These are phyloP conservation scores for Ceratocystis alfenasii DNA, from an alignment of 2,329 filamentous ascomycete species.

Conservation along the genomic window DNA sequence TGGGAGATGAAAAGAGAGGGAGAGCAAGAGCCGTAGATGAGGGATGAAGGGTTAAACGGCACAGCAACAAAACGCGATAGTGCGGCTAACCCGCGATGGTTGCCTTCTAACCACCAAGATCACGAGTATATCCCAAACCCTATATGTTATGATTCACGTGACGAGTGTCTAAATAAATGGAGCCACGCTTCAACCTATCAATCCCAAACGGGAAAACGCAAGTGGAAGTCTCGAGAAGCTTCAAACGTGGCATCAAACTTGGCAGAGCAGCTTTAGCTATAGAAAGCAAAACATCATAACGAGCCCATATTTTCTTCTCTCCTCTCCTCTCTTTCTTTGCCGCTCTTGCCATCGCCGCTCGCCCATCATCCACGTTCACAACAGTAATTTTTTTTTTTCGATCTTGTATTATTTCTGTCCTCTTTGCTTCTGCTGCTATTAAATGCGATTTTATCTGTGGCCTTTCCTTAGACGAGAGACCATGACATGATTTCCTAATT, in stretches of 20 bases:
- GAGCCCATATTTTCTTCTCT: background rate
- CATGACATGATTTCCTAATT: slow-evolving; percentile 5
- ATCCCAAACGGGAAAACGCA: slow-evolving; percentile 15
- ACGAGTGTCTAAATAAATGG: background rate
- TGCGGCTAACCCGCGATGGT: too few species aligned
- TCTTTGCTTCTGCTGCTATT: background rate
- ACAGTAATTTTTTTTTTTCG: background rate
- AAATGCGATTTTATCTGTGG: background rate
- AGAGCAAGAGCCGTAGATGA: background rate
- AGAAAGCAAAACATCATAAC: background rate
- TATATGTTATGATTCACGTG: background rate
- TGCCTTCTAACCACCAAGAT: background rate
- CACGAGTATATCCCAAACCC: background rate
- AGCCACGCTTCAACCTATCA: slow-evolving; percentile 9
- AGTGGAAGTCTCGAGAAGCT: slow-evolving; percentile 21
- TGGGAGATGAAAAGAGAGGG: background rate
- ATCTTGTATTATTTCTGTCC: background rate
- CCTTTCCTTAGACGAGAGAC: background rate
- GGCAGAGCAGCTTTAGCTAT: background rate
- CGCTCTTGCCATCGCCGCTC: background rate
- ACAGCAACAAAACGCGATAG: too few species aligned
- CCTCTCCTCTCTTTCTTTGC: background rate
- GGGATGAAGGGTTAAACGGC: too few species aligned
- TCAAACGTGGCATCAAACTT: slow-evolving; percentile 25
- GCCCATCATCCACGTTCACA: background rate